Evolutionary conservation across 331 rosid species (phyloP).

Genomic region (Quercus phellos): DNA sequence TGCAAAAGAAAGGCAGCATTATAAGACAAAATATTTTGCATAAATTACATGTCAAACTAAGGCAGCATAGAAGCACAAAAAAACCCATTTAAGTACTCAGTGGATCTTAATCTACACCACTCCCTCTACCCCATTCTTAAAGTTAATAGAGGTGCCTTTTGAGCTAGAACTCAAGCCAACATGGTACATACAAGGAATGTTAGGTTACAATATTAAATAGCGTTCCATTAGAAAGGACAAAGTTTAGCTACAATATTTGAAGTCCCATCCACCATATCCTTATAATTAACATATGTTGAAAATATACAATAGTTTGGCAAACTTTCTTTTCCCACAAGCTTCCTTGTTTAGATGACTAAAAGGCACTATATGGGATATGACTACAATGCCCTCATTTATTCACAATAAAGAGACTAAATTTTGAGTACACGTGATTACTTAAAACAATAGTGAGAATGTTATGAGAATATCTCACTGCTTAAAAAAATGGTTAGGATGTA

Average conservation of each 20-base stretch:
- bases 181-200: not conserved
- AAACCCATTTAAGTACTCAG: no score
- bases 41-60: not conserved
- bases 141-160: not conserved
- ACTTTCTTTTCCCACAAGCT: not conserved
- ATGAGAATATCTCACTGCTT: no score
- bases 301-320: not conserved
- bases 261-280: not conserved
- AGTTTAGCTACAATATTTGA: not conserved
- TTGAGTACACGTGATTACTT: no score
- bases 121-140: not conserved
- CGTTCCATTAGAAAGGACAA: not conserved
- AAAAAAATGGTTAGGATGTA: no score
- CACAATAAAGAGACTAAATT: no score
- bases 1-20: slow-evolving; percentile 26
- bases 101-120: not conserved
- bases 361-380: not conserved
- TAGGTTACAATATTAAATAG: not conserved
- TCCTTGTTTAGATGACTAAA: not conserved
- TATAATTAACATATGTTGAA: not conserved
- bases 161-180: not conserved
- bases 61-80: not conserved
- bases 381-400: not conserved
- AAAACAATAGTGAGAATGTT: no score
- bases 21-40: not conserved